These are phyloP conservation scores for Pleurotus giganteus DNA, from an alignment of 768 basidiomycete species.

Conservation along the genomic window DNA sequence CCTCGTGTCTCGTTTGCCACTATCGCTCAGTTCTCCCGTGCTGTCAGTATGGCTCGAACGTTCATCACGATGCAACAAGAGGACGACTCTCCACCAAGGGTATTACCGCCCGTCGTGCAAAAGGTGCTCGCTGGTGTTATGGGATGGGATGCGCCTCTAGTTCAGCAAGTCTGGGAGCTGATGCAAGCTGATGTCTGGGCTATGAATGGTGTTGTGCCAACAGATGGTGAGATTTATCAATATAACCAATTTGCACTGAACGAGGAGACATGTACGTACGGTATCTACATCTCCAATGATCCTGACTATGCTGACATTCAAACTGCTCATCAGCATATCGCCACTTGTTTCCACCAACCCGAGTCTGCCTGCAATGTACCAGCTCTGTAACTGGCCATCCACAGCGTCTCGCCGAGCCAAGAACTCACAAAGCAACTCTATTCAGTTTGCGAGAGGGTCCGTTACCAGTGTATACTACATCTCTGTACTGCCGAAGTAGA, in stretches of 20 bases:
- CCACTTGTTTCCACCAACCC: neutral
- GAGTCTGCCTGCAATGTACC: neutral
- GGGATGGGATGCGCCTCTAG: neutral
- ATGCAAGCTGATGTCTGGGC: neutral
- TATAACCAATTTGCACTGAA: neutral
- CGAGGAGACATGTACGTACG: neutral
- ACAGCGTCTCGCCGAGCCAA: neutral
- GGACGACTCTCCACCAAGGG: neutral
- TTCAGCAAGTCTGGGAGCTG: neutral
- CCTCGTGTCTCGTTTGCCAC: neutral
- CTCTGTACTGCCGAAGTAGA: slow-evolving; percentile 20
- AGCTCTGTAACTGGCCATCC: no score
- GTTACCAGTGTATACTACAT: slow-evolving; percentile 21
- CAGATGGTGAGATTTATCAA: neutral
- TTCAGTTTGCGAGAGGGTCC: slow-evolving; percentile 20
- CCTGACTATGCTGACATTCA: neutral
- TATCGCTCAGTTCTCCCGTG: neutral
- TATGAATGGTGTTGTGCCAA: neutral
- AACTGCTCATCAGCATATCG: neutral
- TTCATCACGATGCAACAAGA: neutral
- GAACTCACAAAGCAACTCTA: slow-evolving; percentile 14
- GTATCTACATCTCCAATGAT: neutral
- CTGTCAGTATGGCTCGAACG: neutral
- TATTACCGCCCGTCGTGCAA: neutral
- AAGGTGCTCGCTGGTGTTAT: neutral